Evolutionary conservation across 495 filamentous ascomycete species (phyloP), one percentile per base, ranked within the genome.

Genomic region (Aspergillus bridgeri): DNA sequence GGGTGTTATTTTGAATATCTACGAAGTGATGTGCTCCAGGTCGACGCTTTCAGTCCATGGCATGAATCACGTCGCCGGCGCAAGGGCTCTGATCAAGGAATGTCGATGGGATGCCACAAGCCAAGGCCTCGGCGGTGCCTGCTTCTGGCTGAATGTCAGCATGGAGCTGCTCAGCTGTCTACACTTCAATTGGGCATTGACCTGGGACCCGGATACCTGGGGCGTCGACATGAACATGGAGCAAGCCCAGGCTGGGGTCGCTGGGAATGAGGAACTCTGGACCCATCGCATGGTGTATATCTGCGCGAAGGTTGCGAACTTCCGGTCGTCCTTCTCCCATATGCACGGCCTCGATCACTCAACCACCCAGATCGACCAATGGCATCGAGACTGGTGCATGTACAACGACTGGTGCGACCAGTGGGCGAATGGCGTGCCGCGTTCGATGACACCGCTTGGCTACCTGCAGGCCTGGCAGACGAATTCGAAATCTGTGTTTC

Each of bases 161-260:
- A 89, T 96, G 84, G 94, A 98, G 67, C 74, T 98, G 13, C 79
- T 97, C 21, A 89, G 83, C 60, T 96, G 92, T 70, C 73, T 98
- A 20, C 85, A 89, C 57, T 90, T 91, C 69, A 91, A 91, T 70
- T 96, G 91, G 89, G 82, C 87, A 57, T 81, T 92, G 3, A 85
- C 91, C 2, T 98, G 92, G 92, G 83, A 96, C 45, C 92, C 93
- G 3, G 91, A 96, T 68, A 83, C 88, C 6, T 98, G 94, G 94
- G 89, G 88, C 3, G 71, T 98, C 42, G 89, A 97, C 63, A 87
- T 97, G 82, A 81, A 90, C 56, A 87, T 94, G 60, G 70, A 69
- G 17, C 73, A 73, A 22, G 72, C 73, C 42, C 81, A 73, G 7
- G 61, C 56, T 22, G 62, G 66, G 27, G 33, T 63, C 49, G 62